phyloP scores from a whole-genome alignment of 129 eudicot genomes.

The sunflower (Helianthus annuus) region HanXRQr2.0-SUNRISE NC_035441.2:186196171-186196670 shows the following conservation, averaged over 20 bases:
- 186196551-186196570: background rate
- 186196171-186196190: background rate
- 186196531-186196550: slow-evolving; percentile 12
- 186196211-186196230: background rate
- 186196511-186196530: slow-evolving; percentile 1
- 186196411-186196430: background rate
- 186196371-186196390: background rate
- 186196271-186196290: background rate
- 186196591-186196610: slow-evolving; percentile 18
- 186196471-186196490: slow-evolving; percentile 12
- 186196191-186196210: background rate
- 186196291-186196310: background rate
- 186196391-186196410: background rate
- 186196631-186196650: too few relatives aligned
- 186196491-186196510: slow-evolving; percentile 22
- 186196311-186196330: background rate
- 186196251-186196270: background rate
- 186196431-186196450: slow-evolving; percentile 23
- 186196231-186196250: background rate
- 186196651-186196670: too few relatives aligned
- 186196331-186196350: slow-evolving; percentile 9
- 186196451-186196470: slow-evolving; percentile 7
- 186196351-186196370: slow-evolving; percentile 11
- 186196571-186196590: slow-evolving; percentile 3
- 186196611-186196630: background rate